Conservation (phyloP, 495 filamentous ascomycete genomes). For the Penicillium macrosclerotiorum region DNA sequence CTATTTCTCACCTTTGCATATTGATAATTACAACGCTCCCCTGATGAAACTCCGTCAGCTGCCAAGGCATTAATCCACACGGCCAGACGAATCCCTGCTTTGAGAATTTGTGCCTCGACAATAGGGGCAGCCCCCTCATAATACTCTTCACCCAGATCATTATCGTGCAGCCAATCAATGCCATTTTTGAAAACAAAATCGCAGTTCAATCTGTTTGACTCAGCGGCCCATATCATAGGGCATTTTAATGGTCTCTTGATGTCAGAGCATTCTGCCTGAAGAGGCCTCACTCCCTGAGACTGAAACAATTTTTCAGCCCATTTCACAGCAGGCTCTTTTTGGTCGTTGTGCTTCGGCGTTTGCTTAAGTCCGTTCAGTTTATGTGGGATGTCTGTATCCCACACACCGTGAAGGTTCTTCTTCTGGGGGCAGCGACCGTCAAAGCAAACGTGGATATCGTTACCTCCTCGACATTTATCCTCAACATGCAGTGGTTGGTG, state of each 20-base stretch:
- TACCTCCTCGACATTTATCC: slow-evolving; percentile 2
- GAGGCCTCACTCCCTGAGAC: neutral
- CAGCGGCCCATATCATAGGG: slow-evolving; percentile 7
- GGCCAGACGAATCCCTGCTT: slow-evolving; percentile 7
- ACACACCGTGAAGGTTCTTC: slow-evolving; percentile 5
- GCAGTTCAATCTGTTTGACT: slow-evolving; percentile 9
- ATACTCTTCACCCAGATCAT: slow-evolving; percentile 7
- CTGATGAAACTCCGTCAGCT: too few species aligned
- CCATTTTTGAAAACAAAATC: slow-evolving; percentile 12
- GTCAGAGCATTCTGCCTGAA: slow-evolving; percentile 1
- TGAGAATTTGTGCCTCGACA: slow-evolving; percentile 8
- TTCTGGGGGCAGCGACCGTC: slow-evolving; percentile 2
- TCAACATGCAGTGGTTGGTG: slow-evolving; percentile 13
- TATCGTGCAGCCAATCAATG: slow-evolving; percentile 2
- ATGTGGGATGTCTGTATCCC: too few species aligned
- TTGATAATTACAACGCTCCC: too few species aligned
- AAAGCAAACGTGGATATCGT: slow-evolving; percentile 6
- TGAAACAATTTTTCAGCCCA: too few species aligned
- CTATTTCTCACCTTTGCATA: too few species aligned
- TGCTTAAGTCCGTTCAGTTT: too few species aligned
- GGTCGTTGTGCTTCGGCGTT: too few species aligned
- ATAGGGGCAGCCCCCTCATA: slow-evolving; percentile 7
- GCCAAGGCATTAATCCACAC: slow-evolving; percentile 6
- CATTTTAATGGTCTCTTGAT: slow-evolving; percentile 4
- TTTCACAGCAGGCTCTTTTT: too few species aligned